Evolutionary conservation across 495 filamentous ascomycete species (phyloP).

Genomic region (Podospora pseudocomata): DNA sequence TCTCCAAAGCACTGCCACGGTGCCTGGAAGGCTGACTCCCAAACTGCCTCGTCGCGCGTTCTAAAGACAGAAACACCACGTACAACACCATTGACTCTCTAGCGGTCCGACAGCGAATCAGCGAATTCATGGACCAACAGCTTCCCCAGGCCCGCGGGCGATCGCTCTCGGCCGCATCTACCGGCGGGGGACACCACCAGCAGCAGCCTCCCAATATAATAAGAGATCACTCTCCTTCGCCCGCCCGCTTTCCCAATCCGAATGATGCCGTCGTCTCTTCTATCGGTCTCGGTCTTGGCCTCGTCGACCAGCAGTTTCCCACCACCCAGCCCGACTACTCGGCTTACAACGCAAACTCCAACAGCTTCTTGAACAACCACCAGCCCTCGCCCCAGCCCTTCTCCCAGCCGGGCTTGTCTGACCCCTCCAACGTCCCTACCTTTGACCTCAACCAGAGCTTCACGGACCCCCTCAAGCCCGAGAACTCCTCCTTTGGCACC

Average conservation of each 20-base stretch:
- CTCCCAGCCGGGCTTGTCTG: slow-evolving; percentile 31
- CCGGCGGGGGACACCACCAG: slow-evolving; percentile 32
- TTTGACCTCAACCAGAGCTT: slow-evolving; percentile 43
- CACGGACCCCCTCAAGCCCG: slow-evolving; percentile 34
- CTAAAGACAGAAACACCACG: slow-evolving; percentile 41
- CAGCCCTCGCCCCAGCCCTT: slow-evolving; percentile 39
- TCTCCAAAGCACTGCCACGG: slow-evolving; percentile 31
- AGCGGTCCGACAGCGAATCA: slow-evolving; percentile 18
- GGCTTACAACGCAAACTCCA: slow-evolving; percentile 33
- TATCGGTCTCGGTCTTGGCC: slow-evolving; percentile 46
- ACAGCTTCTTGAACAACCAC: slow-evolving; percentile 39
- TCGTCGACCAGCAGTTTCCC: slow-evolving; percentile 40
- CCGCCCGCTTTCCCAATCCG: slow-evolving; percentile 43
- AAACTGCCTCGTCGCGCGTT: slow-evolving; percentile 35
- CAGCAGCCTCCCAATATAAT: slow-evolving; percentile 44
- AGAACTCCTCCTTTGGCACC: slow-evolving; percentile 33
- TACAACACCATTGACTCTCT: slow-evolving; percentile 9
- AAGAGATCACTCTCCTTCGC: slow-evolving; percentile 51
- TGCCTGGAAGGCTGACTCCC: slow-evolving; percentile 36
- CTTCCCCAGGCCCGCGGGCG: slow-evolving; percentile 44
- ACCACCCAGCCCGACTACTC: slow-evolving; percentile 36
- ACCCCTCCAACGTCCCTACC: slow-evolving; percentile 30
- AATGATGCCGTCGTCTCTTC: slow-evolving; percentile 34
- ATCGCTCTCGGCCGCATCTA: slow-evolving; percentile 41
- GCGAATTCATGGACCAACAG: slow-evolving; percentile 45